Conservation (phyloP, 352 stramenopile genomes). For the Pythium plurisporium region DNA sequence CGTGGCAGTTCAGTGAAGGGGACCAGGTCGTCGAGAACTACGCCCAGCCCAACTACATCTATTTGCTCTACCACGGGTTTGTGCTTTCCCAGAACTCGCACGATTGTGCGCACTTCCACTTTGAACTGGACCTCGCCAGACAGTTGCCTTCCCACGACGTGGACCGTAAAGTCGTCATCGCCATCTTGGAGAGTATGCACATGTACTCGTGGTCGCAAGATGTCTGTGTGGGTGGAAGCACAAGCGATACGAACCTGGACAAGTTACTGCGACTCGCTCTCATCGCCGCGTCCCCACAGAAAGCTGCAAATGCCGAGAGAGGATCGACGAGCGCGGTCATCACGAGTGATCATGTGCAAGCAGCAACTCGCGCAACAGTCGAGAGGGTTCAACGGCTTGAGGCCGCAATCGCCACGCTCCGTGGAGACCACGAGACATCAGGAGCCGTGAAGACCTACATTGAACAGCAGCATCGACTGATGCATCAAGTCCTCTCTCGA, state of each 20-base stretch:
- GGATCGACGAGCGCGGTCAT: slow-evolving; percentile 1
- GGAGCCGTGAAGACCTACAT: not conserved
- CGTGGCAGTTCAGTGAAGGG: slow-evolving; percentile 51
- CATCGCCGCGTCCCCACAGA: slow-evolving; percentile 10
- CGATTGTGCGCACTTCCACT: slow-evolving; percentile 75
- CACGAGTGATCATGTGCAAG: slow-evolving; percentile 4
- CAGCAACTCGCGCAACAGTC: not conserved
- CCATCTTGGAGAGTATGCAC: slow-evolving; percentile 19
- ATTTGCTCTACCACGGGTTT: slow-evolving; percentile 92
- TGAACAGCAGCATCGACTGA: slow-evolving; percentile 6
- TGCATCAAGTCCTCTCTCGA: not conserved
- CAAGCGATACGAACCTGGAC: not conserved
- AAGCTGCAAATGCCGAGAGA: slow-evolving; percentile 6
- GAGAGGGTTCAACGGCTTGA: not conserved
- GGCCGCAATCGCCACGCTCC: not conserved
- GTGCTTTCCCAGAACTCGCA: slow-evolving; percentile 67
- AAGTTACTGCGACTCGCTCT: slow-evolving; percentile 16
- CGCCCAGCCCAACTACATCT: slow-evolving; percentile 92
- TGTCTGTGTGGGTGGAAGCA: slow-evolving; percentile 10
- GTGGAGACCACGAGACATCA: not conserved
- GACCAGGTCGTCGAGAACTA: slow-evolving; percentile 92
- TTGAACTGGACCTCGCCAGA: slow-evolving; percentile 26
- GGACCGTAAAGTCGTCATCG: slow-evolving; percentile 10
- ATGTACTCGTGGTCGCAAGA: slow-evolving; percentile 20
- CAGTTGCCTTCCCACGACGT: slow-evolving; percentile 6